These are phyloP conservation scores for Phytophthora pistaciae DNA, from an alignment of 352 stramenopile genomes.

Conservation along the genomic window DNA sequence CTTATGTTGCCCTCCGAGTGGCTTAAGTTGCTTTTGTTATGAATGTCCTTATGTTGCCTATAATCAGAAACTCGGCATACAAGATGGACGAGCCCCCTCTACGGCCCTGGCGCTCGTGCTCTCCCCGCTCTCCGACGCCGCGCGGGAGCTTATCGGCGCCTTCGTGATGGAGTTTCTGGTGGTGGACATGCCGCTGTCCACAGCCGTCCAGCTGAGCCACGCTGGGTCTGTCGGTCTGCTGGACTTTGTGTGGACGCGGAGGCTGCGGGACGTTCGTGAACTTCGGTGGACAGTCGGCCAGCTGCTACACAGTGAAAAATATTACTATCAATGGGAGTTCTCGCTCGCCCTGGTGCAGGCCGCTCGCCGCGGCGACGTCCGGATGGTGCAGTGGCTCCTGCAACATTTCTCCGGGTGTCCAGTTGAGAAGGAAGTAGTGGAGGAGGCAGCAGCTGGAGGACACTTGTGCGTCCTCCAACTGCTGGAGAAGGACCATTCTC, in stretches of 20 bases:
- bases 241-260: background rate
- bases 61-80: no score
- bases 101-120: no score
- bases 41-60: no score
- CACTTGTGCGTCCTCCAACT: background rate
- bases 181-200: no score
- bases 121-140: no score
- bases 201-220: background rate
- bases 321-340: background rate
- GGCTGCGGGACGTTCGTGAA: background rate
- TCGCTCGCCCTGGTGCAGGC: background rate
- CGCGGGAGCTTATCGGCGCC: no score
- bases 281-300: background rate
- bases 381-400: background rate
- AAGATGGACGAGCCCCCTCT: no score
- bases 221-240: background rate
- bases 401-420: background rate
- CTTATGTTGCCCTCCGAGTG: no score
- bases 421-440: background rate
- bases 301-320: background rate
- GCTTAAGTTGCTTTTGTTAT: no score
- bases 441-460: background rate
- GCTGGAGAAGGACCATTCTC: background rate
- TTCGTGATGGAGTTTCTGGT: no score
- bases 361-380: background rate